These are phyloP conservation scores for Lepidopterella palustris DNA, from an alignment of 495 filamentous ascomycete species.

Conservation along the genomic window DNA sequence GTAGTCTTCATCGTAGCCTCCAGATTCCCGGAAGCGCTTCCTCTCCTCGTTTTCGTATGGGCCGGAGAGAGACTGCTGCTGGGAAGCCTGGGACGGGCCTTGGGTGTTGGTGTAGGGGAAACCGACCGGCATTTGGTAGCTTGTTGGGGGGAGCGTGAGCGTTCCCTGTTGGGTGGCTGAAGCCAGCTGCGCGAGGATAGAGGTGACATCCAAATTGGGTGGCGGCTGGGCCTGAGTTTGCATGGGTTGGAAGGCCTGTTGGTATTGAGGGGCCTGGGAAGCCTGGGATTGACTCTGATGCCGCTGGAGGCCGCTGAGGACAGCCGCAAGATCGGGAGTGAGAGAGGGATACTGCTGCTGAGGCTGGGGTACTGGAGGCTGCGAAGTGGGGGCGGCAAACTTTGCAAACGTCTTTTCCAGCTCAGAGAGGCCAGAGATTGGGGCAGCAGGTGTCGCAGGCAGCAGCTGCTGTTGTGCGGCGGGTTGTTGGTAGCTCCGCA, in stretches of 20 bases:
- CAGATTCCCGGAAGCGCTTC: constrained; percentile 4
- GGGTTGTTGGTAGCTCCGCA: constrained; percentile 31
- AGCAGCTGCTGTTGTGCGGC: constrained; percentile 34
- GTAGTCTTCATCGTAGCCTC: background rate
- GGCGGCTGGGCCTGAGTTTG: background rate
- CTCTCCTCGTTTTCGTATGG: constrained; percentile 2
- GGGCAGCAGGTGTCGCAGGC: constrained; percentile 18
- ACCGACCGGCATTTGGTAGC: background rate
- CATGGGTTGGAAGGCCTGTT: background rate
- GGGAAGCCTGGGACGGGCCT: background rate
- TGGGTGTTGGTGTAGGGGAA: no score
- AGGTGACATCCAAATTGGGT: constrained; percentile 1
- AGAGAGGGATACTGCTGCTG: background rate
- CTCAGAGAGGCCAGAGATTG: constrained; percentile 36
- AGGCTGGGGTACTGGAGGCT: constrained; percentile 8
- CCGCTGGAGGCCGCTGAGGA: constrained; percentile 11
- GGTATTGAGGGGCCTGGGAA: background rate
- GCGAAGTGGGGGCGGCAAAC: constrained; percentile 31
- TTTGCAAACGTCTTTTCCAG: constrained; percentile 49
- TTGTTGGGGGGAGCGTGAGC: background rate
- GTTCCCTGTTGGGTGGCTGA: no score
- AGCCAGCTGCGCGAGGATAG: background rate
- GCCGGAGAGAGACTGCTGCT: constrained; percentile 4
- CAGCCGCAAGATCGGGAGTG: constrained; percentile 7
- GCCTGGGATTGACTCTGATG: background rate